Evolutionary conservation across 2,329 filamentous ascomycete species (phyloP).

Genomic region (Paracoccidioides brasiliensis): DNA sequence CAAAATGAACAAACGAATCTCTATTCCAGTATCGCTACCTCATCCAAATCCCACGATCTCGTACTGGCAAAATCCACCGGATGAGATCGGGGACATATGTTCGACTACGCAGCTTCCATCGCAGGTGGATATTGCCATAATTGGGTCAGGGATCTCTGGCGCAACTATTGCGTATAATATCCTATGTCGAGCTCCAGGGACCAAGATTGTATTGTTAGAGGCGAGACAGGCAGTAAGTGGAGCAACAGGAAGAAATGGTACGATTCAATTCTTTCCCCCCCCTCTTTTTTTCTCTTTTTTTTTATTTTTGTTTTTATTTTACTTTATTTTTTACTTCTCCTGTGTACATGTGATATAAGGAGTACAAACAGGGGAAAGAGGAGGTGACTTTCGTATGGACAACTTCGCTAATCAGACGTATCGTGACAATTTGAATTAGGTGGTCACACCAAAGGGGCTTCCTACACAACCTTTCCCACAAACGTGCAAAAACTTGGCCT

Average conservation of each 20-base stretch:
- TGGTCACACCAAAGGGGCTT: slow-evolving; percentile 38
- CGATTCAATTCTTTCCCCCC: too few species aligned
- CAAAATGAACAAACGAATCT: slow-evolving; percentile 9
- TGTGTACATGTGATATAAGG: too few species aligned
- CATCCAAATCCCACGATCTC: slow-evolving; percentile 16
- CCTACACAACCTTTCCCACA: slow-evolving; percentile 39
- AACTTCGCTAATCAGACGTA: background rate
- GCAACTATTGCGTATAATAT: slow-evolving; percentile 22
- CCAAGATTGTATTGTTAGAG: slow-evolving; percentile 28
- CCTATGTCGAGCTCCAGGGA: slow-evolving; percentile 12
- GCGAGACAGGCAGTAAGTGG: slow-evolving; percentile 18
- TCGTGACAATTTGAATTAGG: slow-evolving; percentile 14
- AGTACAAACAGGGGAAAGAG: too few species aligned
- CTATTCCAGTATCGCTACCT: slow-evolving; percentile 14
- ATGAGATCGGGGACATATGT: slow-evolving; percentile 14
- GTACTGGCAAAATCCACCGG: slow-evolving; percentile 26
- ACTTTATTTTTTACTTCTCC: background rate
- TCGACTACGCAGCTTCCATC: slow-evolving; percentile 15
- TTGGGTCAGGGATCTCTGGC: slow-evolving; percentile 30
- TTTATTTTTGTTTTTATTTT: background rate
- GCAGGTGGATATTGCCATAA: slow-evolving; percentile 22
- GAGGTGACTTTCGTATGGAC: background rate
- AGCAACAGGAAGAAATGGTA: slow-evolving; percentile 12
- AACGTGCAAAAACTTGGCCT: slow-evolving; percentile 36
- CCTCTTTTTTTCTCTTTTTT: background rate